These are phyloP conservation scores for Pseudogymnoascus sp. DNA, from an alignment of 2,329 filamentous ascomycete genomes.

Conservation along the genomic window DNA sequence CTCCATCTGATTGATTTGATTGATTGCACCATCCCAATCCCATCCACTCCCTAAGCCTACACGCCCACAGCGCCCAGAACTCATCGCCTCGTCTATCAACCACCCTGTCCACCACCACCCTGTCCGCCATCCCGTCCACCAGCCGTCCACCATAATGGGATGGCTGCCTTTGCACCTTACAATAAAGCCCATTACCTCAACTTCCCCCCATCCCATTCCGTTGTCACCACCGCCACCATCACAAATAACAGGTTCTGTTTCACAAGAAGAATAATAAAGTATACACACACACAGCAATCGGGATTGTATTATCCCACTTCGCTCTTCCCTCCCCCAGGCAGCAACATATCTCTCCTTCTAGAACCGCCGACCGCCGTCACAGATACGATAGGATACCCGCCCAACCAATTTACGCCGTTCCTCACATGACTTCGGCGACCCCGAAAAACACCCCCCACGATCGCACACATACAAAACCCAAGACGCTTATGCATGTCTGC, in stretches of 20 bases:
- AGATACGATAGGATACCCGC: too few relatives aligned
- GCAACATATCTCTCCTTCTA: background rate
- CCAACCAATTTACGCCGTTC: background rate
- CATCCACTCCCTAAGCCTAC: background rate
- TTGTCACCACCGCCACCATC: background rate
- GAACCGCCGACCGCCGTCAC: too few relatives aligned
- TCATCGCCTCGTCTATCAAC: too few relatives aligned
- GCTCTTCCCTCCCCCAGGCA: background rate
- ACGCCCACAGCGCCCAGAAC: too few relatives aligned
- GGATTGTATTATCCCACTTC: background rate
- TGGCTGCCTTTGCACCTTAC: too few relatives aligned
- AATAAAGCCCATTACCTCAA: background rate
- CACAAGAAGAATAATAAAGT: background rate
- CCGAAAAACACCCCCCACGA: background rate
- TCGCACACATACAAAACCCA: background rate
- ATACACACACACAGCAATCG: background rate
- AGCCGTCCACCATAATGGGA: too few relatives aligned
- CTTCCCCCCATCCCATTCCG: background rate
- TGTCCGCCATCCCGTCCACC: too few relatives aligned
- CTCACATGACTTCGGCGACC: background rate
- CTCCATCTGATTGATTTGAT: background rate
- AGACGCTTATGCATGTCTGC: background rate
- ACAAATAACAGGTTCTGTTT: background rate
- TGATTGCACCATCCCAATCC: background rate
- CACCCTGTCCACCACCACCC: too few relatives aligned